Conservation (phyloP, 164 flowering plant genomes). For the Echeveria elegans region DNA sequence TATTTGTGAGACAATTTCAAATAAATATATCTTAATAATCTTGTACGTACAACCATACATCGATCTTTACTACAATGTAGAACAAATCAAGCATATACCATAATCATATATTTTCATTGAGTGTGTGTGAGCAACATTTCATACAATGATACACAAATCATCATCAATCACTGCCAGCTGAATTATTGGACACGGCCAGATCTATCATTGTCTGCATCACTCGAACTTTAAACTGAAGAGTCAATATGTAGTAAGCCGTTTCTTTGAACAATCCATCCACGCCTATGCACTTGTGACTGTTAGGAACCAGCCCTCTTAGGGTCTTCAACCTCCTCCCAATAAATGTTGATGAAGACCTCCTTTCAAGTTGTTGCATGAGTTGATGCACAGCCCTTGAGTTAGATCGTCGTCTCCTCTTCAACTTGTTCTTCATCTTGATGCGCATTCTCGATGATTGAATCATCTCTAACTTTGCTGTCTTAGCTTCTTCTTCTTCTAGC, state of each 20-base stretch:
- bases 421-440: background rate
- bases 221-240: background rate
- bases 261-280: background rate
- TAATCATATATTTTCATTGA: too few species aligned
- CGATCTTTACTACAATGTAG: too few species aligned
- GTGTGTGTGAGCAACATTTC: too few species aligned
- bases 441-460: background rate
- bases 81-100: too few species aligned
- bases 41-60: too few species aligned
- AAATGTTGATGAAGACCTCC: background rate
- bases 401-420: background rate
- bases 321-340: background rate
- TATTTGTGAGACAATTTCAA: background rate
- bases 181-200: background rate
- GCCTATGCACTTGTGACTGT: background rate
- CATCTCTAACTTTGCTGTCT: background rate
- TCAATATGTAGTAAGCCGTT: background rate
- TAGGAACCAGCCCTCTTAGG: background rate
- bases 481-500: background rate
- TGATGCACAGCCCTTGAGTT: background rate
- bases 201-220: constrained; percentile 4
- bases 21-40: too few species aligned
- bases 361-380: background rate
- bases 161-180: background rate
- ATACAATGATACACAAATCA: too few species aligned